These are phyloP conservation scores for Maudiozyma serrabonitensis DNA, from an alignment of 805 yeast genomes.

Conservation along the genomic window DNA sequence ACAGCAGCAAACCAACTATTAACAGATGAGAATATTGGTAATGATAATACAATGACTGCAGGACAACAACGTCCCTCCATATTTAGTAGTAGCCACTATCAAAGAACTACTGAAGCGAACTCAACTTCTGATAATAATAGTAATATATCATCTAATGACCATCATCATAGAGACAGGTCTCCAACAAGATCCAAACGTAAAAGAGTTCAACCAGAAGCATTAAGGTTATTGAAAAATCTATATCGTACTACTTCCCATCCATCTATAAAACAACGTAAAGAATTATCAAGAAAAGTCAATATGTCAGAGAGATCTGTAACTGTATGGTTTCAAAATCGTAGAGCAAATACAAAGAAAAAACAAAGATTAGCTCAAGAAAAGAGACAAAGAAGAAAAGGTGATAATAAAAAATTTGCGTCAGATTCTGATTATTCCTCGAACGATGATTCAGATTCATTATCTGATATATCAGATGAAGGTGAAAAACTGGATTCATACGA, in stretches of 20 bases:
- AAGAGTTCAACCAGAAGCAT: constrained; percentile 72
- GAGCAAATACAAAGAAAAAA: constrained; percentile 64
- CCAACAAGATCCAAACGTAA: constrained; percentile 39
- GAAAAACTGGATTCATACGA: constrained; percentile 23
- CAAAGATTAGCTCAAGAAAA: not conserved
- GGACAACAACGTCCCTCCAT: not conserved
- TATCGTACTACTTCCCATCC: constrained; percentile 72
- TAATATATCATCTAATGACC: not conserved
- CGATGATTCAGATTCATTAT: not conserved
- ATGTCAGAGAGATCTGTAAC: constrained; percentile 84
- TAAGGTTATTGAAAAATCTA: constrained; percentile 56
- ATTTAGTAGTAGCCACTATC: no score
- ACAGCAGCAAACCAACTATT: not conserved
- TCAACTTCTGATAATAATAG: no score
- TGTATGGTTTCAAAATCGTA: constrained; percentile 85
- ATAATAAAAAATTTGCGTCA: not conserved
- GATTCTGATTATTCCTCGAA: not conserved
- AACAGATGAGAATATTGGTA: not conserved
- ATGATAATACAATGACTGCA: not conserved
- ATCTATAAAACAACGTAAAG: constrained; percentile 56
- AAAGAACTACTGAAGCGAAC: no score
- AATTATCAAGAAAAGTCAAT: constrained; percentile 59
- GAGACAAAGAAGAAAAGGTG: constrained; percentile 2
- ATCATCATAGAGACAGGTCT: not conserved
- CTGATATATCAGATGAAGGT: not conserved